These are phyloP conservation scores for Mycena kentingensis DNA, from an alignment of 768 basidiomycete genomes.

Conservation along the genomic window DNA sequence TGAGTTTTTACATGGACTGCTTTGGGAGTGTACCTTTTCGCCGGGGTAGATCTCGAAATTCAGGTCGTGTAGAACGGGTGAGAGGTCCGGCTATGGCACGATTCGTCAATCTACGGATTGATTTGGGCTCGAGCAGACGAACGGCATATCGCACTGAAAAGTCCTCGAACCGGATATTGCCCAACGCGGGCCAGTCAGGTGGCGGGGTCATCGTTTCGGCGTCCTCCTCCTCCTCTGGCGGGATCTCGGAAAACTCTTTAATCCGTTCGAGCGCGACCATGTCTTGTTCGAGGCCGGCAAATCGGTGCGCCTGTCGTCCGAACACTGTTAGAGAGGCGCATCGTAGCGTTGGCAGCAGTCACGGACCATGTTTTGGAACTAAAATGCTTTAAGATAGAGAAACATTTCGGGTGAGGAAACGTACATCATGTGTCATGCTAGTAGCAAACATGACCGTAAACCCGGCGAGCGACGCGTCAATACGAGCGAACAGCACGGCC, in stretches of 20 bases:
- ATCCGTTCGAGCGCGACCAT: constrained; percentile 70
- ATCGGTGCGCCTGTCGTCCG: constrained; percentile 61
- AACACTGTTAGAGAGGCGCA: no score
- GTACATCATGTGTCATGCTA: constrained; percentile 53
- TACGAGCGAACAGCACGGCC: constrained; percentile 49
- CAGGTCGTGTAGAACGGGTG: constrained; percentile 62
- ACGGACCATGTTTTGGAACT: constrained; percentile 26
- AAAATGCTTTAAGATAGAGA: not conserved
- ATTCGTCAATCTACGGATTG: constrained; percentile 33
- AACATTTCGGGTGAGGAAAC: constrained; percentile 31
- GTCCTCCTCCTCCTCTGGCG: constrained; percentile 59
- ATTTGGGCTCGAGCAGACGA: not conserved
- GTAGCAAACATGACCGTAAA: constrained; percentile 65
- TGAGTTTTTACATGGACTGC: not conserved
- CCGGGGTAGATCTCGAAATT: constrained; percentile 56
- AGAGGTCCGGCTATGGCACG: constrained; percentile 54
- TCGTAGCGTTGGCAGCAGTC: no score
- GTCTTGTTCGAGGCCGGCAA: constrained; percentile 65
- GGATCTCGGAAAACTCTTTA: constrained; percentile 65
- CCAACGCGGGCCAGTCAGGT: constrained; percentile 34
- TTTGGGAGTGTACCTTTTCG: constrained; percentile 47
- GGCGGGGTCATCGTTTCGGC: constrained; percentile 57
- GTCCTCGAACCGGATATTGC: not conserved
- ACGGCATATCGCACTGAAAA: constrained; percentile 1
- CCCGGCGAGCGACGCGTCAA: constrained; percentile 64